Evolutionary conservation across 768 basidiomycete species (phyloP), one percentile per base, ranked within the genome.

Genomic region (Rhodotorula graminis): DNA sequence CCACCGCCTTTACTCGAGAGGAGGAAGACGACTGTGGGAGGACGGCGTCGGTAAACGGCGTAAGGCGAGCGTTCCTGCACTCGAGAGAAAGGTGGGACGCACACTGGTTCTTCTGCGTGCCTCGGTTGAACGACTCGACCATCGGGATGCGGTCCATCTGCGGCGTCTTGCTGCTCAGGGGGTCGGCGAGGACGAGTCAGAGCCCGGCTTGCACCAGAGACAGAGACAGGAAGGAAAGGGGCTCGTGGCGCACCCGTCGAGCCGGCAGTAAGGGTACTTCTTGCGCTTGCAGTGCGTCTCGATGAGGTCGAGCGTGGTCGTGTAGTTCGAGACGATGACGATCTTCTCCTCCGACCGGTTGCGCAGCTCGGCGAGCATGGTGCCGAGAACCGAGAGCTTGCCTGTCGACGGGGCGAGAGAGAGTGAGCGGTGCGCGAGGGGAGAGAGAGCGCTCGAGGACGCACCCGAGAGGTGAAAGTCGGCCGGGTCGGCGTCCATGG

Each of bases 1-100:
- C 95, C 95, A 25, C 95, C 94, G 2, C 93, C 92, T 82, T 99
- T 99, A 12, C 93, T 90, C 80, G 92, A 94, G 67, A 99, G 82
- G 37, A 99, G 83, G 79, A 99, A 98, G 59, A 97, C 80, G 78
- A 96, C 92, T 93, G 70, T 31, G 11, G 53, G 33, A 2, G 10
- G 55, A 19, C 37, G 37, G 37, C 37, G 4, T 37, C 37, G 9
- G 37, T 9, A 37, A 4, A 37, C 37, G 4, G 37, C 37, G 37
- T n/a, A n/a, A 37, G 37, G 37, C 37, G 5, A 37, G 37, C 37
- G 37, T 9, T 37, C 37, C n/a, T 55, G 64, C 42, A 67, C n/a
- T 69, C 16, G 21, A 42, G 33, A 23, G 33, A 42, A 25, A 25
- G 44, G 33, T 18, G 21, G 7, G 19, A 82, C 88, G 70, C 77